Evolutionary conservation across 768 basidiomycete species (phyloP).

Genomic region (Podaxis rugospora): DNA sequence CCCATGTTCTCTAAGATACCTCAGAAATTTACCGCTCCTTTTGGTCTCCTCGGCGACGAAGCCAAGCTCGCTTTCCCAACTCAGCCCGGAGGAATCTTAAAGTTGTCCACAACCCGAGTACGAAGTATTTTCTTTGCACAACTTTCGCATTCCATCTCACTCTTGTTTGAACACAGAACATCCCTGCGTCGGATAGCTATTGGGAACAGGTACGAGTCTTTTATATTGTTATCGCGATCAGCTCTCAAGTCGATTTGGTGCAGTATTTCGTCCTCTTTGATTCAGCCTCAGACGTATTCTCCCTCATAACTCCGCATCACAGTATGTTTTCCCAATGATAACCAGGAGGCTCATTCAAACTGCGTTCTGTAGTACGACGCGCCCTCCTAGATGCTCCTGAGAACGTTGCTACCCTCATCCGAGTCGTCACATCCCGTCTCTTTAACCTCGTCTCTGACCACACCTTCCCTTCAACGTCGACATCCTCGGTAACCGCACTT

Average conservation of each 20-base stretch:
- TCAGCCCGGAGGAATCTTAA: slow-evolving; percentile 74
- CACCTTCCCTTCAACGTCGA: slow-evolving; percentile 64
- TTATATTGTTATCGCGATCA: neutral
- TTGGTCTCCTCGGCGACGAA: slow-evolving; percentile 80
- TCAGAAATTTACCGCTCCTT: slow-evolving; percentile 66
- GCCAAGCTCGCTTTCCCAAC: slow-evolving; percentile 87
- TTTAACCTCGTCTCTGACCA: slow-evolving; percentile 77
- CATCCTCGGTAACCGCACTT: slow-evolving; percentile 57
- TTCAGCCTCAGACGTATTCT: slow-evolving; percentile 87
- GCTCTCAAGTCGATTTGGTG: neutral
- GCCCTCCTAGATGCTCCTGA: slow-evolving; percentile 79
- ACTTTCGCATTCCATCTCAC: neutral
- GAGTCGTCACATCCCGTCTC: slow-evolving; percentile 61
- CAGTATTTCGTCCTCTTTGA: slow-evolving; percentile 86
- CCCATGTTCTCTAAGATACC: slow-evolving; percentile 66
- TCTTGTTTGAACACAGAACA: slow-evolving; percentile 46
- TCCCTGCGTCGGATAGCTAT: slow-evolving; percentile 70
- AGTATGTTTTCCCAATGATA: slow-evolving; percentile 41
- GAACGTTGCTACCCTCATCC: slow-evolving; percentile 81
- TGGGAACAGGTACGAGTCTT: slow-evolving; percentile 75
- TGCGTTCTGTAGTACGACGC: slow-evolving; percentile 58
- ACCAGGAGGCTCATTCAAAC: slow-evolving; percentile 5
- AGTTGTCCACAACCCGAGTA: slow-evolving; percentile 71
- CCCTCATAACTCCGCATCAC: slow-evolving; percentile 82
- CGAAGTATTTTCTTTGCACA: slow-evolving; percentile 22